A percentile compares a stretch with the other conserved stretches of the same genome.
phyloP scores from a whole-genome alignment of 1,139 yeast genomes.

The Yarrowia galli region DNA sequence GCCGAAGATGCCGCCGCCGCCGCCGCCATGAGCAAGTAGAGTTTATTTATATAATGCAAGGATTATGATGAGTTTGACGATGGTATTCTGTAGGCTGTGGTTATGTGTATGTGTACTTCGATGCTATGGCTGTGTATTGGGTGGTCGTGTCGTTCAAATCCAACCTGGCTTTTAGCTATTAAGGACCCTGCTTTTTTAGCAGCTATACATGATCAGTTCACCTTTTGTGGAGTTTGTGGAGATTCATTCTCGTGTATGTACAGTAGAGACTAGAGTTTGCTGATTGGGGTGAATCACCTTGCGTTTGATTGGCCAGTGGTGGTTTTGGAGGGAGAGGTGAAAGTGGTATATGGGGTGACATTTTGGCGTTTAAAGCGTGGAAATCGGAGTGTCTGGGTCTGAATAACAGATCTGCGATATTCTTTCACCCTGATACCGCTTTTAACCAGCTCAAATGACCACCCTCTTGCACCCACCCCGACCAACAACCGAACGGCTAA shows the following conservation, averaged over 20 bases:
- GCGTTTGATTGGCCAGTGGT: constrained; percentile 9
- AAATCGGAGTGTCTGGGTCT: too few species aligned
- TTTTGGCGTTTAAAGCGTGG: neutral
- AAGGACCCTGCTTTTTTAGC: neutral
- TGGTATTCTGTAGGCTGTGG: too few species aligned
- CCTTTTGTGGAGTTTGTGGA: neutral
- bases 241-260: neutral
- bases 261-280: constrained; percentile 18
- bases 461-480: neutral
- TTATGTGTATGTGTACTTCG: too few species aligned
- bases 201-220: too few species aligned
- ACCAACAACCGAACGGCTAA: constrained; percentile 32
- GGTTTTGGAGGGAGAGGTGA: neutral
- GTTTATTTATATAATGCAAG: constrained; percentile 36
- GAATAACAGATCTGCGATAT: too few species aligned
- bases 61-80: neutral
- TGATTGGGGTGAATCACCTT: constrained; percentile 32
- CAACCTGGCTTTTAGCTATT: neutral
- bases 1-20: neutral
- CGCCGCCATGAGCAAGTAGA: constrained; percentile 24
- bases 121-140: too few species aligned
- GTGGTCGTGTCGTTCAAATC: too few species aligned
- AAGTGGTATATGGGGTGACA: neutral
- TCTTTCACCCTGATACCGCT: too few species aligned
- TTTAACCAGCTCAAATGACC: too few species aligned